Base-by-base conservation (phyloP, 768 basidiomycete species). In the Antrodiella citrinella region DNA sequence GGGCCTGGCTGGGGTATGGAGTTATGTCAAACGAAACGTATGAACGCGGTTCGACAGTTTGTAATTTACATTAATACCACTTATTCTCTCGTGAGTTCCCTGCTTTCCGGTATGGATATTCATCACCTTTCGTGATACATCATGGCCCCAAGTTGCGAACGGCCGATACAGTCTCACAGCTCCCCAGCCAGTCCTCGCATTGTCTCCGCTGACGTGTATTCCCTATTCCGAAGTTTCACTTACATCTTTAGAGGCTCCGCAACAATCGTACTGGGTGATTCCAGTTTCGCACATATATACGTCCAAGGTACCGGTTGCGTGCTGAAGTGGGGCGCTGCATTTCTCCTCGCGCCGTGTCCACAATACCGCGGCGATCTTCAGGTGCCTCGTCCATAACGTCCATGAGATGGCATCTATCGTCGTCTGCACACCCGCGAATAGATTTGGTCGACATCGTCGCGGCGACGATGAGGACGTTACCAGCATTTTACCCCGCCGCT, bases 1-100 rank as follows among this genome's bases (percentile, higher is more conserved):
- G 58, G 87, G 83, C 58, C 74, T 84, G 65, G 94, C 95, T 53
- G 94, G 94, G 51, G 72, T 82, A 52, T 99, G 95, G 95, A 91
- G 92, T 70, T 87, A 83, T 73, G 80, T 92, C 72, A 98, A 99
- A 78, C 84, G 79, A 72, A 84, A 75, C 62, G 77, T 94, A 70
- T 90, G 57, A 51, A 48, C 45, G 77, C 86, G 67, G 67, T 68
- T 62, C 67, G 68, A 66, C 64, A 58, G 61, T n/a, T 50, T 63
- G 64, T 74, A 71, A 69, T 82, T 73, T 71, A 62, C 54, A n/a
- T 19, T 52, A 48, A 43, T 49, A 54, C 57, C 55, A 58, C 43
- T 50, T 58, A 58, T 54, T 62, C 53, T 26, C 47, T 49, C 48
- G 60, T 63, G 62, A 63, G 60, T 63, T 48, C 35, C 47, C 49